Evolutionary conservation across 1,284 basidiomycete species (phyloP).

Genomic region (Vanrija sp.): DNA sequence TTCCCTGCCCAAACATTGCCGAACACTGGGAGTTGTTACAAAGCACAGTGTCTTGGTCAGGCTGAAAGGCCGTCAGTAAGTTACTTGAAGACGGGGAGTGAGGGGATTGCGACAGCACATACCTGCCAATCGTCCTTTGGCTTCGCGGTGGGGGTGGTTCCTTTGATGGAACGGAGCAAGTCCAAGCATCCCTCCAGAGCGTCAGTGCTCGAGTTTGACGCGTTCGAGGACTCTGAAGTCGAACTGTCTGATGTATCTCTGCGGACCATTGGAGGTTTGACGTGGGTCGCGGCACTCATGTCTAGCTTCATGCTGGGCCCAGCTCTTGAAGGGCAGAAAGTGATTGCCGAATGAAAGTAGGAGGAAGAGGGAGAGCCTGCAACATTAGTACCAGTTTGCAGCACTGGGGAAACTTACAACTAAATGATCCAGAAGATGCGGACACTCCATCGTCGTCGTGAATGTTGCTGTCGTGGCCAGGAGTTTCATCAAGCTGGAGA

Average conservation of each 20-base stretch:
- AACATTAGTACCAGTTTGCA: background rate
- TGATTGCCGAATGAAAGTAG: slow-evolving; percentile 6
- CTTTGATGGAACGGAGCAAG: slow-evolving; percentile 7
- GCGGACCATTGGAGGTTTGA: background rate
- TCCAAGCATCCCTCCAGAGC: slow-evolving; percentile 2
- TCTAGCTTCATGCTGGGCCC: slow-evolving; percentile 12
- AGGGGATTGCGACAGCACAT: slow-evolving; percentile 10
- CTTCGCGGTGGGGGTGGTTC: slow-evolving; percentile 9
- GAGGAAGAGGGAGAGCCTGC: slow-evolving; percentile 14
- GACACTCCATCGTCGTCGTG: slow-evolving; percentile 2
- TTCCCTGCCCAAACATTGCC: slow-evolving; percentile 35
- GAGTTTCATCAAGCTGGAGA: slow-evolving; percentile 7
- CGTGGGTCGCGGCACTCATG: background rate
- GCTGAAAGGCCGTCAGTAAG: slow-evolving; percentile 16
- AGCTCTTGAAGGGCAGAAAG: slow-evolving; percentile 12
- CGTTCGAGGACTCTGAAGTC: background rate
- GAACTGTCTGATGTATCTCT: no score
- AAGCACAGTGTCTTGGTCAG: slow-evolving; percentile 32
- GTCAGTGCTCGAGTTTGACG: background rate
- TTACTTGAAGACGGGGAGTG: background rate
- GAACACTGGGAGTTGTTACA: slow-evolving; percentile 41
- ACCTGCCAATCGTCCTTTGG: slow-evolving; percentile 32
- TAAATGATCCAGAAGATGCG: background rate
- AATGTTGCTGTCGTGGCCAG: background rate
- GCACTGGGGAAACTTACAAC: slow-evolving; percentile 2